These are phyloP conservation scores for Irpex sp. DNA, from an alignment of 1,284 basidiomycete genomes.

Conservation along the genomic window DNA sequence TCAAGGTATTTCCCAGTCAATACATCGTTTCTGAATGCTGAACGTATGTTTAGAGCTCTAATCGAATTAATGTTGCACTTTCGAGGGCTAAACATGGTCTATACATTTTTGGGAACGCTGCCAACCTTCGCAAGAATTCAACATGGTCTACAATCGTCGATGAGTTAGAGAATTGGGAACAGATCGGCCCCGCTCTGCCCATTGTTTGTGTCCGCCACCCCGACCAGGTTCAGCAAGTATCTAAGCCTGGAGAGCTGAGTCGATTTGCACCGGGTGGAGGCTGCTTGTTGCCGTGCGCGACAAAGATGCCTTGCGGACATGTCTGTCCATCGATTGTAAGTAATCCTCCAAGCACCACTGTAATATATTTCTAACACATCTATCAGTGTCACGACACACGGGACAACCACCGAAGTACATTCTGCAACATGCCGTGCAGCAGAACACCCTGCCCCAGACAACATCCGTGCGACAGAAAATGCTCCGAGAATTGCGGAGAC, in stretches of 20 bases:
- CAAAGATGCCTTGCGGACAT: conserved; percentile 71
- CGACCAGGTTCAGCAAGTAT: conserved; percentile 45
- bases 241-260: conserved; percentile 59
- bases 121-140: conserved; percentile 50
- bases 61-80: conserved; percentile 48
- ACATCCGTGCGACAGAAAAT: conserved; percentile 68
- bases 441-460: conserved; percentile 53
- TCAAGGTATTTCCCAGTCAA: conserved; percentile 52
- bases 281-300: conserved; percentile 63
- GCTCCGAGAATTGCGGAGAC: conserved; percentile 59
- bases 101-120: conserved; percentile 75
- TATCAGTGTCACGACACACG: conserved; percentile 74
- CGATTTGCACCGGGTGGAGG: conserved; percentile 73
- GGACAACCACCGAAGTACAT: conserved; percentile 54
- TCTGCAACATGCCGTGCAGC: conserved; percentile 59
- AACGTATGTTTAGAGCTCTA: conserved; percentile 16
- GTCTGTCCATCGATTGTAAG: conserved; percentile 67
- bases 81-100: conserved; percentile 80
- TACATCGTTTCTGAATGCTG: neutral
- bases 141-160: conserved; percentile 72
- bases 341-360: conserved; percentile 3
- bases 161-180: conserved; percentile 53
- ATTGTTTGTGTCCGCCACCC: conserved; percentile 67
- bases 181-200: conserved; percentile 61
- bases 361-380: neutral